Base-by-base conservation (phyloP, 768 basidiomycete genomes). In the Asterophora parasitica region DNA sequence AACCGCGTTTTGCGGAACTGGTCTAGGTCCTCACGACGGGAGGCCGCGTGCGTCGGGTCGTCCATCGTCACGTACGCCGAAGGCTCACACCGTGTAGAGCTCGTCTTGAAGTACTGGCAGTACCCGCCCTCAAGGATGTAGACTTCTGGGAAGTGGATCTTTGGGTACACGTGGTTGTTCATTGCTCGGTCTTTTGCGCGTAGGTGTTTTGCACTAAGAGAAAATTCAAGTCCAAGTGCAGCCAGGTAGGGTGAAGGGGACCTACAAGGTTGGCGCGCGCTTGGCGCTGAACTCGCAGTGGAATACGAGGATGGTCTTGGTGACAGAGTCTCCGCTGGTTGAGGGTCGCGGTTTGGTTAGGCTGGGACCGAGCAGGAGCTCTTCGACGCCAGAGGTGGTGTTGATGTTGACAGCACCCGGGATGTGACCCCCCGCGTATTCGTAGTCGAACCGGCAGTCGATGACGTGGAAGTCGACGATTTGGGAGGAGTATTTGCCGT, bases 241-340 rank as follows among this genome's bases (percentile, higher is more conserved):
- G 15, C 15, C 35, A 13, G n/a, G n/a, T n/a, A n/a, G n/a, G n/a
- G n/a, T n/a, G n/a, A n/a, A n/a, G n/a, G 44, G n/a, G 26, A 76
- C 82, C 69, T 64, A 94, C 94, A 95, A 92, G 7, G 95, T 95
- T 1, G 96, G 96, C 0, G 93, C 96, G 34, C 96, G 77, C 68
- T 96, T 96, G 13, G 80, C 85, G 54, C 90, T 93, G 62, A 97
- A 97, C 68, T 99, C 96, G 72, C 96, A 99, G 62, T 99, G 96
- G 75, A 99, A 98, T 37, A 99, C 77, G 33, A 98, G 68, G 27
- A 98, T 71, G 0, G 87, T 92, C 70, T 94, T 94, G 65, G 76
- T 78, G 11, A 71, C 68, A 0, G 65, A 46, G 55, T 93, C 87
- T 16, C 90, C 88, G 64, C 91, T 93, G 32, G 79, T 72, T 27